phyloP scores from a whole-genome alignment of 768 basidiomycete species.

The Russula earlei region DNA sequence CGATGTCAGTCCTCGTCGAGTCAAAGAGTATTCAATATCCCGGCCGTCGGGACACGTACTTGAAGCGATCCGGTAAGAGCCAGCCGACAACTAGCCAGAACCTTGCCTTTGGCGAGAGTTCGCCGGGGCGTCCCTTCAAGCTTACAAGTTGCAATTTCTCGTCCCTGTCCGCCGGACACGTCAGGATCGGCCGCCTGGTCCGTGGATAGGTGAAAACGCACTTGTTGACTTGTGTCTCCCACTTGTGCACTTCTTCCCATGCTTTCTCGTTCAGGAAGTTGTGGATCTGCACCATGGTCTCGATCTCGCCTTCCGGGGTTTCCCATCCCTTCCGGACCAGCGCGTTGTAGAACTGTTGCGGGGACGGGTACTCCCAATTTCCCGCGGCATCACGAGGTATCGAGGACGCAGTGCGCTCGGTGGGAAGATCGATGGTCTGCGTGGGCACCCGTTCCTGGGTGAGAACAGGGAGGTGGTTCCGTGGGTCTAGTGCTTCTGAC shows the following conservation, averaged over 20 bases:
- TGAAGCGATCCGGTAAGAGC: conserved; percentile 84
- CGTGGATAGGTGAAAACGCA: conserved; percentile 30
- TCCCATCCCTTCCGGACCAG: conserved; percentile 95
- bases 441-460: conserved; percentile 54
- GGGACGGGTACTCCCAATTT: conserved; percentile 93
- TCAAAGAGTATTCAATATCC: conserved; percentile 3
- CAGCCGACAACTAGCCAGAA: conserved; percentile 81
- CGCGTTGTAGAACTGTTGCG: conserved; percentile 98
- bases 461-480: conserved; percentile 85
- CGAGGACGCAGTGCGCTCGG: conserved; percentile 65
- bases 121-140: conserved; percentile 86
- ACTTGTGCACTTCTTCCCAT: conserved; percentile 88
- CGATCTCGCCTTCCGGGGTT: conserved; percentile 91
- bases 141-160: conserved; percentile 67
- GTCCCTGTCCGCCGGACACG: conserved; percentile 32
- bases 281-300: conserved; percentile 96
- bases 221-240: conserved; percentile 70
- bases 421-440: conserved; percentile 55
- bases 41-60: conserved; percentile 37
- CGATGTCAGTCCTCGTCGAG: not conserved
- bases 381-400: conserved; percentile 61
- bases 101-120: conserved; percentile 90
- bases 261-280: conserved; percentile 97
- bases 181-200: not conserved
- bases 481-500: conserved; percentile 49